Percentiles rank a stretch among this genome's conserved stretches.
phyloP scores from a whole-genome alignment of 495 filamentous ascomycete species.

The Emericellopsis terricola region DNA sequence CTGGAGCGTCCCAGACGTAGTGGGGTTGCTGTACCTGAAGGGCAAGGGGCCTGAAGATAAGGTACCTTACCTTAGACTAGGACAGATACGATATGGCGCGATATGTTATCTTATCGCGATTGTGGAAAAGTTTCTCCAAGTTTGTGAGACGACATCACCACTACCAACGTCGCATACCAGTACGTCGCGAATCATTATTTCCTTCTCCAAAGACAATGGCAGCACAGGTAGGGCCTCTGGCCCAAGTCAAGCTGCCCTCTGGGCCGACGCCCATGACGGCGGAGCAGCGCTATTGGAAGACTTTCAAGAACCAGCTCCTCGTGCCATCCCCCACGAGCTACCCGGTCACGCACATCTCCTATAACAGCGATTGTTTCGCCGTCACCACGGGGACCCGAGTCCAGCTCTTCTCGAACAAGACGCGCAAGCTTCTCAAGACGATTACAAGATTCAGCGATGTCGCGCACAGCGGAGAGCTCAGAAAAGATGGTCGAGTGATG shows the following conservation, averaged over 20 bases:
- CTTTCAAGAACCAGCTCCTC: slow-evolving; percentile 73
- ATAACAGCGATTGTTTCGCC: slow-evolving; percentile 60
- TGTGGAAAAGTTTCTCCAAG: too few species aligned
- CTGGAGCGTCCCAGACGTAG: too few species aligned
- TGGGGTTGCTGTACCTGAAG: too few species aligned
- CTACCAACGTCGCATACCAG: too few species aligned
- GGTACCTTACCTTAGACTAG: too few species aligned
- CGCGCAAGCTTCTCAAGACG: slow-evolving; percentile 73
- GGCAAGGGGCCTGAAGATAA: too few species aligned
- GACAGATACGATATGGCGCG: too few species aligned
- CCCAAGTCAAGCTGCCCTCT: slow-evolving; percentile 64
- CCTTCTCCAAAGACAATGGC: too few species aligned
- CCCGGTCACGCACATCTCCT: slow-evolving; percentile 22
- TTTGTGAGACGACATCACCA: too few species aligned
- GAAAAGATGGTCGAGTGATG: slow-evolving; percentile 73
- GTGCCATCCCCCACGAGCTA: slow-evolving; percentile 61
- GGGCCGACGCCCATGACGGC: slow-evolving; percentile 57
- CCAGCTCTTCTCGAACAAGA: slow-evolving; percentile 81
- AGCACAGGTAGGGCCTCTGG: slow-evolving; percentile 65
- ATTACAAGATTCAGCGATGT: slow-evolving; percentile 84
- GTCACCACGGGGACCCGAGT: slow-evolving; percentile 81
- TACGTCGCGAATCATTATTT: too few species aligned
- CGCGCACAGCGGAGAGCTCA: slow-evolving; percentile 70
- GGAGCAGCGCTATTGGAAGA: slow-evolving; percentile 85
- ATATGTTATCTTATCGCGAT: too few species aligned